Percentiles rank a stretch among this genome's conserved stretches.
Evolutionary conservation across 2,329 filamentous ascomycete species (phyloP).

Genomic region (Ophiostoma australiae): DNA sequence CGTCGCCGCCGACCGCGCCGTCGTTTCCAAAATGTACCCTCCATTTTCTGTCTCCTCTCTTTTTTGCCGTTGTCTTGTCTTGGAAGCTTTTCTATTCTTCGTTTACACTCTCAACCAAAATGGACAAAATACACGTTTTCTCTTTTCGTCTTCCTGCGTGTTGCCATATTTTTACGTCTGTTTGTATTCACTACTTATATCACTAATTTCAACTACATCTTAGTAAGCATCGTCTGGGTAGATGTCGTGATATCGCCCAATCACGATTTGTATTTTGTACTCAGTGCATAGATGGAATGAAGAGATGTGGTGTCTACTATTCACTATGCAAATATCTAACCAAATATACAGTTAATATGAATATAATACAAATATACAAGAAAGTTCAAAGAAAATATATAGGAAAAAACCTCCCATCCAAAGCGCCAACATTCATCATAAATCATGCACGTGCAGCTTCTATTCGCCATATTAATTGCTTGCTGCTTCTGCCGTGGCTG

Average conservation of each 20-base stretch:
- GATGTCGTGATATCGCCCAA: too few species aligned
- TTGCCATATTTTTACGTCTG: not conserved
- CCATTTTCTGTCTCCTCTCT: conserved; percentile 21
- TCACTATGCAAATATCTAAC: not conserved
- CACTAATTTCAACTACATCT: not conserved
- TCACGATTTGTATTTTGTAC: too few species aligned
- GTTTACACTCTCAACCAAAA: conserved; percentile 13
- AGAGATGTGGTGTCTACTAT: not conserved
- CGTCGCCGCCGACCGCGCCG: not conserved
- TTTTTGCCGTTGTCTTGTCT: conserved; percentile 19
- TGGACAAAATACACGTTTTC: conserved; percentile 20
- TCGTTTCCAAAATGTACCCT: not conserved
- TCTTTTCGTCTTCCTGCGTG: conserved; percentile 21
- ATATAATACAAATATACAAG: not conserved
- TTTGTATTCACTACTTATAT: conserved; percentile 14
- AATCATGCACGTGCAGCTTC: not conserved
- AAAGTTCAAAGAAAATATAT: not conserved
- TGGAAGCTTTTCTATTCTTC: conserved; percentile 14
- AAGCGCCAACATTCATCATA: not conserved
- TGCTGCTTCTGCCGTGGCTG: not conserved
- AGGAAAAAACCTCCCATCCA: not conserved
- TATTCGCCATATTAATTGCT: not conserved
- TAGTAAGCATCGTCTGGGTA: not conserved
- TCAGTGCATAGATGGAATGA: too few species aligned
- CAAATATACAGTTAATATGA: too few species aligned